Percentiles rank a stretch among this genome's conserved stretches.
phyloP scores from a whole-genome alignment of 331 rosid species.

The Prunus yedoensis region DNA sequence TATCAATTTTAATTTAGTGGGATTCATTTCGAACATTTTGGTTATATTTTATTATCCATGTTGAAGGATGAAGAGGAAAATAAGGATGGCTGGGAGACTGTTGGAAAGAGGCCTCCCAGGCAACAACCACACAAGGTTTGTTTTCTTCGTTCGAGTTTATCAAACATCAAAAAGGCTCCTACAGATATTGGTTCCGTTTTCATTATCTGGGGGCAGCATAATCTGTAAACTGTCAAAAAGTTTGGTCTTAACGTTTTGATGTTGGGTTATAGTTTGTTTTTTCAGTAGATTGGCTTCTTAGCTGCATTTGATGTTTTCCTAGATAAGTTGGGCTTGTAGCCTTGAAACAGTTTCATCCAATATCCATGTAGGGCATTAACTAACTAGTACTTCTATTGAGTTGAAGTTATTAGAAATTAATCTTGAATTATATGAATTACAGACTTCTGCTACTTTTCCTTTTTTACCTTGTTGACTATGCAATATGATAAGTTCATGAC shows the following conservation, averaged over 20 bases:
- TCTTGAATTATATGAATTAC: not conserved
- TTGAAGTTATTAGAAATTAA: not conserved
- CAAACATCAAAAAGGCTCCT: constrained; percentile 8
- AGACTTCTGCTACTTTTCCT: not conserved
- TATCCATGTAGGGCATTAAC: not conserved
- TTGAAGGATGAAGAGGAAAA: constrained; percentile 50
- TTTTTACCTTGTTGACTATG: not conserved
- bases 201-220: constrained; percentile 3
- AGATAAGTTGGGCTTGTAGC: not conserved
- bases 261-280: not conserved
- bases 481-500: not conserved
- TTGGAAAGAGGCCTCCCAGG: constrained; percentile 59
- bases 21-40: constrained; percentile 9
- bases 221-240: not conserved
- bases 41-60: constrained; percentile 13
- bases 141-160: constrained; percentile 8
- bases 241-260: not conserved
- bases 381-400: not conserved
- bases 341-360: not conserved
- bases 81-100: constrained; percentile 80
- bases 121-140: constrained; percentile 60
- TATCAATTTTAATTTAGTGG: not conserved
- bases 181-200: not conserved
- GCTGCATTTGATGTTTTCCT: not conserved
- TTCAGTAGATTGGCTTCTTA: not conserved